phyloP scores from a whole-genome alignment of 164 flowering plant genomes.

The Magnolia sinica region DNA sequence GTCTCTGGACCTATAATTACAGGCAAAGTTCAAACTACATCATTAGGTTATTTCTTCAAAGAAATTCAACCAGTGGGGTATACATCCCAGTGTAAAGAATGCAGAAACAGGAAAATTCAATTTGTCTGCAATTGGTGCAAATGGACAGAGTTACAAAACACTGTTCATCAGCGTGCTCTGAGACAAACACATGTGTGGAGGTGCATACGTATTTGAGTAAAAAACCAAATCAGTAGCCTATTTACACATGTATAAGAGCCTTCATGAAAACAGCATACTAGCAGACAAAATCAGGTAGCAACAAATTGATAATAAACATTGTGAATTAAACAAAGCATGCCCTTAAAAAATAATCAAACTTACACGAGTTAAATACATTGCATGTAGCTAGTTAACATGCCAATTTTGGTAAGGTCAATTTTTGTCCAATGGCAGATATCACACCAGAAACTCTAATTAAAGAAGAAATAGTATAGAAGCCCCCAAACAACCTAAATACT shows the following conservation, averaged over 20 bases:
- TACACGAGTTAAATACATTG: no score
- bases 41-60: neutral
- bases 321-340: no score
- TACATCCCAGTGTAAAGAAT: neutral
- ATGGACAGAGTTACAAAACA: neutral
- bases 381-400: no score
- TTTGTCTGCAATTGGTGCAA: neutral
- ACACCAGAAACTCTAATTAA: neutral
- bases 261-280: no score
- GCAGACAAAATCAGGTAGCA: no score
- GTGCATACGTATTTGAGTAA: no score
- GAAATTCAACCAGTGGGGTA: neutral
- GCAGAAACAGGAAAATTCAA: neutral
- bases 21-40: neutral
- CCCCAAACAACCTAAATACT: neutral
- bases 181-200: no score
- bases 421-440: neutral
- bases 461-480: neutral
- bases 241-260: no score
- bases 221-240: no score
- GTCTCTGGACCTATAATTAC: constrained; percentile 57
- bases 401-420: neutral
- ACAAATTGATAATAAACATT: no score
- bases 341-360: no score
- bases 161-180: no score